These are phyloP conservation scores for Coprinopsis marcescibilis DNA, from an alignment of 768 basidiomycete genomes.

Conservation along the genomic window DNA sequence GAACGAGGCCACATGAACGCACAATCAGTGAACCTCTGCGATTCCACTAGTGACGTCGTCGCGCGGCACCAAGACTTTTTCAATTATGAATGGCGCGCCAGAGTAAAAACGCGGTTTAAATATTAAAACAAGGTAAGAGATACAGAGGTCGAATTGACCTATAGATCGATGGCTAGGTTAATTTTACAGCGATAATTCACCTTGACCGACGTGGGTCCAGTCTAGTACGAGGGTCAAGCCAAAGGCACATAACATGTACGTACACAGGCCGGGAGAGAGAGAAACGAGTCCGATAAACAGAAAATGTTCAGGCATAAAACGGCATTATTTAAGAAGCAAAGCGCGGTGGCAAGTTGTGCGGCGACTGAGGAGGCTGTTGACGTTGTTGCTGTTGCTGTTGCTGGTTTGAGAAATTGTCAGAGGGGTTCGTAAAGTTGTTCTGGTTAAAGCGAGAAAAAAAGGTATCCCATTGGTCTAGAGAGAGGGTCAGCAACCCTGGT, in stretches of 20 bases:
- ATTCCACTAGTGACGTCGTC: too few relatives aligned
- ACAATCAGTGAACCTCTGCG: too few relatives aligned
- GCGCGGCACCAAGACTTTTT: too few relatives aligned
- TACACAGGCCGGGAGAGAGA: background rate
- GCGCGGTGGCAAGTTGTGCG: slow-evolving; percentile 15
- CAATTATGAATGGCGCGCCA: background rate
- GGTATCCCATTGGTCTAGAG: slow-evolving; percentile 73
- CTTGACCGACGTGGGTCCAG: too few relatives aligned
- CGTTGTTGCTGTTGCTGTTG: slow-evolving; percentile 18
- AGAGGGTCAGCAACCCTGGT: slow-evolving; percentile 5
- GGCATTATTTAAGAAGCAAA: slow-evolving; percentile 11
- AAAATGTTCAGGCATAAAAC: background rate
- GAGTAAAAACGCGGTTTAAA: too few relatives aligned
- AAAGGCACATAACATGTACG: too few relatives aligned
- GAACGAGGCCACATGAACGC: too few relatives aligned
- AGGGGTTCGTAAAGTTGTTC: slow-evolving; percentile 3
- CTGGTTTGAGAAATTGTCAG: background rate
- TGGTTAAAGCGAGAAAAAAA: slow-evolving; percentile 62
- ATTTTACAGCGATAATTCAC: slow-evolving; percentile 15
- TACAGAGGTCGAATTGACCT: too few relatives aligned
- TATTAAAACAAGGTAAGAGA: too few relatives aligned
- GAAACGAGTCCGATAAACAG: background rate
- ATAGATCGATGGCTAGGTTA: too few relatives aligned
- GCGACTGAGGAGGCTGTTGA: background rate
- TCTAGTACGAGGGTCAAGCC: too few relatives aligned